phyloP scores from a whole-genome alignment of 1,284 basidiomycete species.

The Bjerkandera adusta region DNA sequence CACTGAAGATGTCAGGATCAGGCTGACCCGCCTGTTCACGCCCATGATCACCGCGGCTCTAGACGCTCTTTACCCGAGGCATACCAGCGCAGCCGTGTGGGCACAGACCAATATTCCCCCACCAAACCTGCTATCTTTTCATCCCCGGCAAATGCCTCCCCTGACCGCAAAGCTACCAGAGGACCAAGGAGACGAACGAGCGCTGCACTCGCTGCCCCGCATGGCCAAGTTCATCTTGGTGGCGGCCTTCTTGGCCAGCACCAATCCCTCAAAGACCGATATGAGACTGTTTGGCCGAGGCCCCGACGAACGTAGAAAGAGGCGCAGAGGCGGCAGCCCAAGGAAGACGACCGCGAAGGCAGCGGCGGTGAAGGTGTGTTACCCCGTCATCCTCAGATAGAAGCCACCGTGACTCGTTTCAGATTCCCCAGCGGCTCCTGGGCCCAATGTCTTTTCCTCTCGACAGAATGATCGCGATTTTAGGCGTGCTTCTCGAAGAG shows the following conservation, averaged over 20 bases:
- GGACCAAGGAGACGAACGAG: slow-evolving; percentile 13
- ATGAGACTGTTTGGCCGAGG: slow-evolving; percentile 78
- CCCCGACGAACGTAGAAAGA: slow-evolving; percentile 64
- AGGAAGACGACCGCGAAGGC: slow-evolving; percentile 35
- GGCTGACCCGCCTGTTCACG: slow-evolving; percentile 58
- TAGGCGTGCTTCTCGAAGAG: slow-evolving; percentile 82
- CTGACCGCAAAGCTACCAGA: slow-evolving; percentile 11
- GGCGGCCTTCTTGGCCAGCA: slow-evolving; percentile 83
- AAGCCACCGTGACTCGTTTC: slow-evolving; percentile 4
- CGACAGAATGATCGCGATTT: slow-evolving; percentile 81
- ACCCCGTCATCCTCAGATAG: not conserved
- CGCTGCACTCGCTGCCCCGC: slow-evolving; percentile 41
- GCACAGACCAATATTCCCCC: slow-evolving; percentile 43
- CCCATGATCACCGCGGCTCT: slow-evolving; percentile 58
- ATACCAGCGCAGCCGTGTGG: slow-evolving; percentile 62
- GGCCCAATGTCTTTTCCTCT: slow-evolving; percentile 83
- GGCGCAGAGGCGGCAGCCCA: slow-evolving; percentile 41
- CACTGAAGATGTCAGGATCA: slow-evolving; percentile 57
- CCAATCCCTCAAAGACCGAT: slow-evolving; percentile 84
- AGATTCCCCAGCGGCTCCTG: slow-evolving; percentile 78
- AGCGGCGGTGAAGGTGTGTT: slow-evolving; percentile 47
- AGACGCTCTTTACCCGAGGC: slow-evolving; percentile 63
- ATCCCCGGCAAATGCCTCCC: slow-evolving; percentile 14
- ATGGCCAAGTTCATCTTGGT: slow-evolving; percentile 78
- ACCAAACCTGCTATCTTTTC: slow-evolving; percentile 29